Evolutionary conservation across 169 alveolate genomes (phyloP).

Genomic region (Plasmodium relictum): DNA sequence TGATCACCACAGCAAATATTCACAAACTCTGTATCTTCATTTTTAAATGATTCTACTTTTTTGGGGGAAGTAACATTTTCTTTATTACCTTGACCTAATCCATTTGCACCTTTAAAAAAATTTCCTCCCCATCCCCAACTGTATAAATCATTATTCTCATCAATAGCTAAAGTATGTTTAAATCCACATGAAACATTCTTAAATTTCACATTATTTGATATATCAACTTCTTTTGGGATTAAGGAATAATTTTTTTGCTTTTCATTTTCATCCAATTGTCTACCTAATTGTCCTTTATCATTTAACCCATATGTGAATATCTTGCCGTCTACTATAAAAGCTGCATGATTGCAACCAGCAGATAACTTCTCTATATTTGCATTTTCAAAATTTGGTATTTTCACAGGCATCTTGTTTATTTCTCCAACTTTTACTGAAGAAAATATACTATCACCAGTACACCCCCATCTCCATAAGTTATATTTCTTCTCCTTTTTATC

Average conservation of each 20-base stretch:
- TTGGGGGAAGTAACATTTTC: conserved; percentile 41
- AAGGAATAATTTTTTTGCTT: conserved; percentile 19
- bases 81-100: conserved; percentile 70
- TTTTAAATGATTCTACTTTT: conserved; percentile 44
- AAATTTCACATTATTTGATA: conserved; percentile 61
- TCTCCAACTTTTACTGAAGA: conserved; percentile 67
- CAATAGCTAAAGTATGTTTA: conserved; percentile 84
- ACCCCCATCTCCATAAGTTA: conserved; percentile 75
- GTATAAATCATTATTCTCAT: conserved; percentile 78
- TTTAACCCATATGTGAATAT: conserved; percentile 69
- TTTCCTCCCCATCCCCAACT: conserved; percentile 89
- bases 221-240: conserved; percentile 77
- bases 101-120: conserved; percentile 66
- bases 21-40: conserved; percentile 59
- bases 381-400: conserved; percentile 49
- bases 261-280: conserved; percentile 27
- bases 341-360: conserved; percentile 70
- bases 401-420: conserved; percentile 47
- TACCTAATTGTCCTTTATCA: conserved; percentile 69
- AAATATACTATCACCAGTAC: conserved; percentile 66
- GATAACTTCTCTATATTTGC: conserved; percentile 49
- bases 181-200: conserved; percentile 81
- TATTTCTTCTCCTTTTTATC: conserved; percentile 34
- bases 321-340: conserved; percentile 61
- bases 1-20: conserved; percentile 85